phyloP scores from a whole-genome alignment of 2,329 filamentous ascomycete species.

The Sporothrix brasiliensis region DNA sequence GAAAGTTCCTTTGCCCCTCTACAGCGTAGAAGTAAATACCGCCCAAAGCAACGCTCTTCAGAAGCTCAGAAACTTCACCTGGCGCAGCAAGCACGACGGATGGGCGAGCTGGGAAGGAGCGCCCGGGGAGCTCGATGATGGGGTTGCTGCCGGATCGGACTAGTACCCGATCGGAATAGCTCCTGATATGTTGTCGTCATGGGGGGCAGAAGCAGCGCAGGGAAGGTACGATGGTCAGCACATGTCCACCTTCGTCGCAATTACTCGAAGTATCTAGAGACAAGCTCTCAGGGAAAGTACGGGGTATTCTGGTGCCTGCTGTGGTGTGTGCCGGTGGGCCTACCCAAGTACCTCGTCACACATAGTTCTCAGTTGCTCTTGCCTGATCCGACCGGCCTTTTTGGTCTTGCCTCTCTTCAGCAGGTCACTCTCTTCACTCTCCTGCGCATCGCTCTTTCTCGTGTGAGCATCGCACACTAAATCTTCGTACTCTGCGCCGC shows the following conservation, averaged over 20 bases:
- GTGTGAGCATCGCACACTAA: background rate
- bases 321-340: background rate
- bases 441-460: background rate
- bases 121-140: background rate
- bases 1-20: background rate
- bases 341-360: slow-evolving; percentile 4
- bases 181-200: slow-evolving; percentile 15
- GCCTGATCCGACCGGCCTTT: background rate
- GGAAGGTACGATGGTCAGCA: slow-evolving; percentile 11
- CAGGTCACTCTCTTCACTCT: background rate
- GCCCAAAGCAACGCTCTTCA: background rate
- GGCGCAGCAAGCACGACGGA: background rate
- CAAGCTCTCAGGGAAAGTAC: background rate
- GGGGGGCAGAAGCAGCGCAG: background rate
- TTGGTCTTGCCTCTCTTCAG: background rate
- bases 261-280: background rate
- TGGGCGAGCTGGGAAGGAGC: slow-evolving; percentile 14
- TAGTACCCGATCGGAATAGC: slow-evolving; percentile 25
- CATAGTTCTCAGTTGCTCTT: background rate
- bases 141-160: background rate
- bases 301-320: background rate
- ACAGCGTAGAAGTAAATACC: too few relatives aligned
- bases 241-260: background rate
- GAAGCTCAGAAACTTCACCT: background rate
- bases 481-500: background rate